Percentiles rank a stretch among this genome's conserved stretches.
Conservation (phyloP, 192 early-diverging fungal species). For the Rhizoclosmatium globosum region DNA sequence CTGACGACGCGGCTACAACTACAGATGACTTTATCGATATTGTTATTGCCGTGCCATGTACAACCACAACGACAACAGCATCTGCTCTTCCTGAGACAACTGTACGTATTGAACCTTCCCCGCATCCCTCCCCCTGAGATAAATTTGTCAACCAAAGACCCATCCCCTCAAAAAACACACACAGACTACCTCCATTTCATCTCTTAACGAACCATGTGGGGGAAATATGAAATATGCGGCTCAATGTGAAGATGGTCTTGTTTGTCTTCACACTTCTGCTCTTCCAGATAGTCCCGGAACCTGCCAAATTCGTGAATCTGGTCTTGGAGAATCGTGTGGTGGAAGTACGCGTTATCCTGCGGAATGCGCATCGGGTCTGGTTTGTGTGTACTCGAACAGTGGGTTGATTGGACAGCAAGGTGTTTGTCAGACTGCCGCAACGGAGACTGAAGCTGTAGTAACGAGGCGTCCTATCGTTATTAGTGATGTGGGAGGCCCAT, state of each 20-base stretch:
- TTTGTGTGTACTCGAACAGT: conserved; percentile 14
- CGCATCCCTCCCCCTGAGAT: too few species aligned
- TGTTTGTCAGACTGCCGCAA: neutral
- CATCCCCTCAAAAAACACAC: too few species aligned
- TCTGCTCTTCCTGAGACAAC: neutral
- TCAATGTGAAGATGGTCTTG: conserved; percentile 1
- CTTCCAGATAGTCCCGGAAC: conserved; percentile 9
- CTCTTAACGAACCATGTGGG: conserved; percentile 4
- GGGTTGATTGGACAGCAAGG: neutral
- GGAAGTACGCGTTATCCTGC: conserved; percentile 2
- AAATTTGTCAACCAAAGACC: too few species aligned
- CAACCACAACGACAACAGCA: conserved; percentile 25
- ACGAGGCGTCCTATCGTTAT: neutral
- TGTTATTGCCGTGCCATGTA: conserved; percentile 21
- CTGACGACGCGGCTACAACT: neutral
- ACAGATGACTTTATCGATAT: conserved; percentile 9
- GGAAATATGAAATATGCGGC: conserved; percentile 13
- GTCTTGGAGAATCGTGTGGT: conserved; percentile 11
- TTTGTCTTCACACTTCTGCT: conserved; percentile 4
- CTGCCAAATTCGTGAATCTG: neutral
- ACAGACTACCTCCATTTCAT: too few species aligned
- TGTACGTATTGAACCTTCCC: neutral
- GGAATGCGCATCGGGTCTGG: conserved; percentile 13
- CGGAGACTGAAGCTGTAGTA: conserved; percentile 12
- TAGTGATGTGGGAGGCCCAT: conserved; percentile 16